Conservation (phyloP, 352 stramenopile genomes). For the Plasmopara muralis region DNA sequence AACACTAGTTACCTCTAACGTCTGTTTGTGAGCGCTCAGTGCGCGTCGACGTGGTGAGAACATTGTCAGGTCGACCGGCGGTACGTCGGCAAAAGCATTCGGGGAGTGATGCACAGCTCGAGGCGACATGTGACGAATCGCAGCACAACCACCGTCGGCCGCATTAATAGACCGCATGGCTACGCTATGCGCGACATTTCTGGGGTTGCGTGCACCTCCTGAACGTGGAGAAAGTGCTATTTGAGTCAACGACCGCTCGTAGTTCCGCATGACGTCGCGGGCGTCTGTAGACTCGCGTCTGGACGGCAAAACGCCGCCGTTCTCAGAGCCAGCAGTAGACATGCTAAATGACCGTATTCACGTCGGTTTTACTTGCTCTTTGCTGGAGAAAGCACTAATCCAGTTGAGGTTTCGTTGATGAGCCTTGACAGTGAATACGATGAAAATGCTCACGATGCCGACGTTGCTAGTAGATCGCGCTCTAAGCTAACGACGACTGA, state of each 20-base stretch:
- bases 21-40: slow-evolving; percentile 16
- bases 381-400: slow-evolving; percentile 12
- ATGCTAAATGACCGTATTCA: slow-evolving; percentile 4
- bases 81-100: slow-evolving; percentile 34
- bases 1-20: slow-evolving; percentile 8
- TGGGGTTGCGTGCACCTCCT: slow-evolving; percentile 4
- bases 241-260: slow-evolving; percentile 20
- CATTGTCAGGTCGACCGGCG: slow-evolving; percentile 29
- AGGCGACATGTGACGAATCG: slow-evolving; percentile 29
- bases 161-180: slow-evolving; percentile 5
- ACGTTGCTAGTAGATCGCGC: slow-evolving; percentile 10
- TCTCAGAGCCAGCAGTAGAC: slow-evolving; percentile 1
- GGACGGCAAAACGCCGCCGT: slow-evolving; percentile 2
- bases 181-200: slow-evolving; percentile 7
- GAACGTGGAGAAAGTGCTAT: slow-evolving; percentile 11
- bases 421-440: slow-evolving; percentile 2
- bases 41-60: slow-evolving; percentile 59
- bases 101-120: slow-evolving; percentile 60
- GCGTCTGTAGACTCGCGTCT: slow-evolving; percentile 11
- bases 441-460: slow-evolving; percentile 2
- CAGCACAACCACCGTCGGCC: neutral
- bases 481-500: slow-evolving; percentile 12
- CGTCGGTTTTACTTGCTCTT: slow-evolving; percentile 4
- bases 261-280: slow-evolving; percentile 14
- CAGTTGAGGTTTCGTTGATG: slow-evolving; percentile 2